Evolutionary conservation across 192 early-diverging fungal species (phyloP), one percentile per base, ranked within the genome.

Genomic region (Dissophora ornata): DNA sequence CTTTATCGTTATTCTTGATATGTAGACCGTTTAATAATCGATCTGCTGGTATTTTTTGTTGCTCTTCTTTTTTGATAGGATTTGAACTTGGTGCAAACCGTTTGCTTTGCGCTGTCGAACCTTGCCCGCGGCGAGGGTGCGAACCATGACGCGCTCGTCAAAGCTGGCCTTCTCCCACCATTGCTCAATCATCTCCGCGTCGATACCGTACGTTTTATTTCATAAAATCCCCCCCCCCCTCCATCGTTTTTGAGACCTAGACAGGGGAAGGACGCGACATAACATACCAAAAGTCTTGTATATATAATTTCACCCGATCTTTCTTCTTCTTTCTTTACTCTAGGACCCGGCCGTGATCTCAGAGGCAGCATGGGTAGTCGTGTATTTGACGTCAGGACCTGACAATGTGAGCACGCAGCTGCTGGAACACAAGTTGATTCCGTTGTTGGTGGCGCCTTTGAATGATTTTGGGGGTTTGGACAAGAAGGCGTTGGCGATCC

Each of bases 81-180:
- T 52, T 44, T 77, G 15, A 58, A 62, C 28, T 48, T 90, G 21
- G 62, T 89, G 12, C 91, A 91, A 65, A 90, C 90, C 0, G 82
- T 80, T 8, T 93, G 91, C 74, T 91, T 93, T 79, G 90, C 91
- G 6, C 48, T 93, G 33, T 89, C 90, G 7, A 91, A 91, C 68
- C 69, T 93, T 70, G 87, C 89, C 2, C 88, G 89, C 52, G 83
- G 82, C 21, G 85, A 87, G n/a, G 82, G 85, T 56, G 65, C 87
- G 0, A 82, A 83, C 24, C 80, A 90, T 21, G 64, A 84, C 21
- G 79, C 67, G 22, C 70, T 90, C 21, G 83, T 89, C 50, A 81
- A 71, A 7, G 61, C 83, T 22, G 71, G 81, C 9, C 59, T 91
- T 26, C 60, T 79, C 6, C 57, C 79, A 22, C 62, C 73, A n/a